Conservation (phyloP, 1,139 yeast species). For the Geotrichum restrictum region DNA sequence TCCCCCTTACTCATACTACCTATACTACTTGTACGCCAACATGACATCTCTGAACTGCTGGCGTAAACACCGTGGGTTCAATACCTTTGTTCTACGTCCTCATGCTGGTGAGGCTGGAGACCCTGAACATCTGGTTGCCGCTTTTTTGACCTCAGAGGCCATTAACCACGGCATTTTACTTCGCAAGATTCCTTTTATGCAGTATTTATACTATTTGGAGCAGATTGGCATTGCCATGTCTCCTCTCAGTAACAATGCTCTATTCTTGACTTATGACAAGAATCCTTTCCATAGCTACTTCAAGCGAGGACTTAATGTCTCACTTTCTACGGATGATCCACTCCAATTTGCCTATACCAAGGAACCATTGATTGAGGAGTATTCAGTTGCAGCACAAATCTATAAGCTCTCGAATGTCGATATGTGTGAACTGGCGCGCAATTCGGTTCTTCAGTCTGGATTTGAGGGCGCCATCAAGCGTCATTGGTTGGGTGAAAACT, state of each 20-base stretch:
- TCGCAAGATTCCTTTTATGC: constrained; percentile 90
- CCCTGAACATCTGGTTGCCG: constrained; percentile 90
- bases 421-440: constrained; percentile 85
- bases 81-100: constrained; percentile 89
- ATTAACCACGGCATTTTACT: constrained; percentile 92
- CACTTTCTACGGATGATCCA: constrained; percentile 89
- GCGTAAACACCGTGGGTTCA: constrained; percentile 68
- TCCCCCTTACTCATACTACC: constrained; percentile 96
- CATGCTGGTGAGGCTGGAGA: constrained; percentile 99
- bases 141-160: constrained; percentile 84
- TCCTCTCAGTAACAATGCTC: constrained; percentile 92
- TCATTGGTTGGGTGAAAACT: constrained; percentile 88
- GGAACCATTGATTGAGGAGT: constrained; percentile 96
- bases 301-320: constrained; percentile 88
- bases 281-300: constrained; percentile 87
- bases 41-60: constrained; percentile 79
- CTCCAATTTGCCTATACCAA: constrained; percentile 93
- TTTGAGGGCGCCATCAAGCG: constrained; percentile 79
- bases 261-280: constrained; percentile 91
- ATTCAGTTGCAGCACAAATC: constrained; percentile 95
- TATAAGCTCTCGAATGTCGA: constrained; percentile 90
- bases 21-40: constrained; percentile 84
- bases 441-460: constrained; percentile 87
- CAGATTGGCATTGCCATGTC: constrained; percentile 99
- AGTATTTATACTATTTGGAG: constrained; percentile 85